Conservation (phyloP, 768 basidiomycete species). For the Lentinula guzmanii region DNA sequence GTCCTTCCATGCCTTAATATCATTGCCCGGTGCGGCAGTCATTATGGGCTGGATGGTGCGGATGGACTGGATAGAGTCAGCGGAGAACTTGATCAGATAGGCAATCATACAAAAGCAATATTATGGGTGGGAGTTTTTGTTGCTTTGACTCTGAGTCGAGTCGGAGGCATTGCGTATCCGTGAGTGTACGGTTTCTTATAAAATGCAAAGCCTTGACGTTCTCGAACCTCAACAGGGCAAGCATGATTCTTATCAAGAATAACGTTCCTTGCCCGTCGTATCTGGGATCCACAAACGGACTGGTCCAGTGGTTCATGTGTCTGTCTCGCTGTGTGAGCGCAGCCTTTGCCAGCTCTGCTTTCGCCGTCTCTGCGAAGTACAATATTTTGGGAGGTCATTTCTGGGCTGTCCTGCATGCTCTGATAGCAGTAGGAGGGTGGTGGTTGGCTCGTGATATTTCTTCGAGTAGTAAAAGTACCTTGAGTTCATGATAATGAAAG, state of each 20-base stretch:
- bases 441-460: constrained; percentile 3
- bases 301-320: constrained; percentile 58
- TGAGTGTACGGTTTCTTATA: constrained; percentile 24
- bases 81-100: not conserved
- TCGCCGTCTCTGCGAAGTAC: constrained; percentile 45
- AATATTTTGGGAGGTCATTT: constrained; percentile 46
- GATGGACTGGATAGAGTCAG: not conserved
- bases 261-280: constrained; percentile 43
- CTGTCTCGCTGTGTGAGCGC: constrained; percentile 52
- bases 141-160: constrained; percentile 35
- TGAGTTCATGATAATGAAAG: not conserved
- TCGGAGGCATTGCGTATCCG: constrained; percentile 48
- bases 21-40: constrained; percentile 33
- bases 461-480: not conserved
- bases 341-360: constrained; percentile 54
- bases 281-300: constrained; percentile 57
- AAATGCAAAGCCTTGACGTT: not conserved
- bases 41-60: constrained; percentile 7
- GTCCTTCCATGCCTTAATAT: constrained; percentile 46
- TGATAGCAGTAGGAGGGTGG: constrained; percentile 1
- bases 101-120: constrained; percentile 13
- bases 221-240: constrained; percentile 32
- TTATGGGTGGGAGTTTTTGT: constrained; percentile 49
- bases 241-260: constrained; percentile 56
- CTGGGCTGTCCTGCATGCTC: constrained; percentile 39